Conservation (phyloP, 768 basidiomycete genomes). For the Erythrobasidium yunnanense region DNA sequence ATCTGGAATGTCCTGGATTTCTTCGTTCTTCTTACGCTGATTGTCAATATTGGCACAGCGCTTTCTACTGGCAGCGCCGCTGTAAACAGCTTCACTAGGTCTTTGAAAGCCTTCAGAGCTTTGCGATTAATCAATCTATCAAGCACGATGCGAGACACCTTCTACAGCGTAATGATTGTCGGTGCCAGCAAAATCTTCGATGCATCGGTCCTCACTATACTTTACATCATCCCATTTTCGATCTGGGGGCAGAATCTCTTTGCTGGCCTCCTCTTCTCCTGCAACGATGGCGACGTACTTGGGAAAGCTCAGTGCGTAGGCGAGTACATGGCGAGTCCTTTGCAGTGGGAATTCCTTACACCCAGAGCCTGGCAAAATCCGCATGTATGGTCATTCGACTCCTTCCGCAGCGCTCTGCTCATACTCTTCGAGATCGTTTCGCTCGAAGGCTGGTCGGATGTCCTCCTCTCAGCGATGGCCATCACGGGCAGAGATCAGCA, state of each 20-base stretch:
- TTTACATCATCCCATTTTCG: conserved; percentile 49
- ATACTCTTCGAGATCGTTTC: conserved; percentile 96
- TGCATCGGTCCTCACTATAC: conserved; percentile 74
- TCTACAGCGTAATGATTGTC: conserved; percentile 65
- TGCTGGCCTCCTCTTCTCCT: conserved; percentile 65
- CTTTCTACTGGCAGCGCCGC: conserved; percentile 10
- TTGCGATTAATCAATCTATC: conserved; percentile 82
- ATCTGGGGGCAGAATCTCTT: conserved; percentile 94
- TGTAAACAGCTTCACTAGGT: conserved; percentile 61
- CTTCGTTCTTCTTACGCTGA: conserved; percentile 57
- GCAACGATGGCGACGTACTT: conserved; percentile 57
- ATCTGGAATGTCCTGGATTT: conserved; percentile 90
- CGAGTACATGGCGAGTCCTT: conserved; percentile 56
- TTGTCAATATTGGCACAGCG: conserved; percentile 33
- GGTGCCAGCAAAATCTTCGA: conserved; percentile 75
- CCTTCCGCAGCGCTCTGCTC: conserved; percentile 66
- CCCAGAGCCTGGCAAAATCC: conserved; percentile 88
- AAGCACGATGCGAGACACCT: conserved; percentile 71
- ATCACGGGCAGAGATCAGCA: conserved; percentile 62
- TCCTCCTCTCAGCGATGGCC: conserved; percentile 67
- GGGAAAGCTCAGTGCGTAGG: conserved; percentile 59
- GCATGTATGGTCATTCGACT: conserved; percentile 80
- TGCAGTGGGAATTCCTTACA: conserved; percentile 54
- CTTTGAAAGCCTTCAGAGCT: conserved; percentile 76
- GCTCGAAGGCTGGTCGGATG: conserved; percentile 92